Percentiles rank a stretch among this genome's conserved stretches.
Evolutionary conservation across 2,329 filamentous ascomycete species (phyloP).

Genomic region (Taxawa tesnikishii): DNA sequence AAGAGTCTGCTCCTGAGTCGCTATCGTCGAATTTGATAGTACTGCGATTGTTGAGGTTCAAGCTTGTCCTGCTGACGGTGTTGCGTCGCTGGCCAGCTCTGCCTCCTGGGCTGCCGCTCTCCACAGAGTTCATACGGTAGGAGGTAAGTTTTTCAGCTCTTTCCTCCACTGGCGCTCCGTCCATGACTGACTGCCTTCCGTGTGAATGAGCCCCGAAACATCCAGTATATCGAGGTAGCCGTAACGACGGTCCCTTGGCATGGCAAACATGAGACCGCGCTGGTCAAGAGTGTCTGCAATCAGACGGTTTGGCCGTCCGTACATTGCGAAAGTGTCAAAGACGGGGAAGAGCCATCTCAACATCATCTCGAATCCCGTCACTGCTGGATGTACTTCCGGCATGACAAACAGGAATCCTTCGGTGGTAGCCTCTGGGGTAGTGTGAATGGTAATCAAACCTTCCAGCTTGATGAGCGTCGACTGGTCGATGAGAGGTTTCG

Average conservation of each 20-base stretch:
- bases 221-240: slow-evolving; percentile 86
- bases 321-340: slow-evolving; percentile 84
- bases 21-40: slow-evolving; percentile 30
- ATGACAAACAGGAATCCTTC: slow-evolving; percentile 98
- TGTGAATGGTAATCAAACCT: slow-evolving; percentile 78
- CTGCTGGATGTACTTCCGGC: slow-evolving; percentile 85
- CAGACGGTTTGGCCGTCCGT: slow-evolving; percentile 76
- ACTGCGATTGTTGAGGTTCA: slow-evolving; percentile 22
- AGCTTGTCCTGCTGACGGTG: slow-evolving; percentile 24
- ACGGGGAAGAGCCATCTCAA: slow-evolving; percentile 84
- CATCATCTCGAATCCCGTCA: slow-evolving; percentile 92
- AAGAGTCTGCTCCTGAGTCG: slow-evolving; percentile 27
- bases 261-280: slow-evolving; percentile 92
- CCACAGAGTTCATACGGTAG: slow-evolving; percentile 51
- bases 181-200: slow-evolving; percentile 65
- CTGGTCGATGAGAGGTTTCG: slow-evolving; percentile 84
- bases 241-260: slow-evolving; percentile 78
- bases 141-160: slow-evolving; percentile 80
- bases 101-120: slow-evolving; percentile 13
- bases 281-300: slow-evolving; percentile 79
- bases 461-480: slow-evolving; percentile 92
- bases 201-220: slow-evolving; percentile 66
- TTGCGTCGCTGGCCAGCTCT: slow-evolving; percentile 27
- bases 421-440: slow-evolving; percentile 59
- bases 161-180: slow-evolving; percentile 81